phyloP scores from a whole-genome alignment of 306 rosid genomes.

The Hippophae gyantsensis region DNA sequence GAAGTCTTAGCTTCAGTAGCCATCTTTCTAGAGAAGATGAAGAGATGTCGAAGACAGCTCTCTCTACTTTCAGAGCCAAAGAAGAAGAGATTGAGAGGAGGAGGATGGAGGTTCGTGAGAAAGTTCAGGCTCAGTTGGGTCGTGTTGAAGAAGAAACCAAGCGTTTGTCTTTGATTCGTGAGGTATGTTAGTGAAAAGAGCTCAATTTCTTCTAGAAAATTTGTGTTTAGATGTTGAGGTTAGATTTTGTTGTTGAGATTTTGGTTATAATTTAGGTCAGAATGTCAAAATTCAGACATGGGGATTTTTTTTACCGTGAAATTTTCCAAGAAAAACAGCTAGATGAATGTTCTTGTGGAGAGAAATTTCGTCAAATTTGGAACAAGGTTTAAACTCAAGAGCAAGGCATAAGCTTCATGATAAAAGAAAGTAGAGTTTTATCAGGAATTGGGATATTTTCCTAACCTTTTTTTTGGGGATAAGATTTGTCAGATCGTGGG shows the following conservation, averaged over 20 bases:
- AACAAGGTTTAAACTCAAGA: too few species aligned
- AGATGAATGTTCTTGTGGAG: too few species aligned
- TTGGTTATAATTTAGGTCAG: too few species aligned
- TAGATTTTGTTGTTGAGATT: background rate
- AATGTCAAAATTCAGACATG: too few species aligned
- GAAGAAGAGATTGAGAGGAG: constrained; percentile 95
- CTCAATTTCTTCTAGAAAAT: background rate
- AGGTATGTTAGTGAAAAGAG: constrained; percentile 33
- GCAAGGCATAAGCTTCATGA: too few species aligned
- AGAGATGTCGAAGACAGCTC: constrained; percentile 91
- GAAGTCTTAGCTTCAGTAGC: constrained; percentile 89
- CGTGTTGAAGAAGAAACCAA: constrained; percentile 94
- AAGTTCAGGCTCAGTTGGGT: constrained; percentile 81
- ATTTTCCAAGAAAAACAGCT: too few species aligned
- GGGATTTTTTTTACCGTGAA: too few species aligned
- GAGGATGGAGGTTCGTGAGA: constrained; percentile 90
- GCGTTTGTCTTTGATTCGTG: constrained; percentile 83
- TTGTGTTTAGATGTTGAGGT: background rate
- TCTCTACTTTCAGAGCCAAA: constrained; percentile 78
- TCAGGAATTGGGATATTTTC: too few species aligned
- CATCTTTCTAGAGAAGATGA: constrained; percentile 86
- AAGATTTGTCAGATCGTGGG: too few species aligned
- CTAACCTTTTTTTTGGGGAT: too few species aligned
- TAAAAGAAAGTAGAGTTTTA: too few species aligned
- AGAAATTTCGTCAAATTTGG: too few species aligned